These are phyloP conservation scores for Venturia asperata DNA, from an alignment of 2,329 filamentous ascomycete species.

Conservation along the genomic window DNA sequence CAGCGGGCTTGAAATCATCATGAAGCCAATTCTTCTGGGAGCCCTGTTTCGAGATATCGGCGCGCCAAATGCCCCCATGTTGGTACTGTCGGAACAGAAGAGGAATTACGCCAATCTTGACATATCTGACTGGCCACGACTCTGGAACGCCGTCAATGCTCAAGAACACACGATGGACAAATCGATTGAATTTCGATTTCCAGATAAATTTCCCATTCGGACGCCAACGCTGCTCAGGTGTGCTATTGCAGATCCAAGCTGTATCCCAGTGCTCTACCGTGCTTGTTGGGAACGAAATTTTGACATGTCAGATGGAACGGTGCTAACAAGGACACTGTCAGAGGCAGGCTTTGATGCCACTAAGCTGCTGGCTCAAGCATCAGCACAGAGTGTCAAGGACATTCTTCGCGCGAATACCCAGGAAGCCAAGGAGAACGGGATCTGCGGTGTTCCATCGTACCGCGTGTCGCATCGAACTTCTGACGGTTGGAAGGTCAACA, in stretches of 20 bases:
- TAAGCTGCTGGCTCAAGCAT: conserved; percentile 27
- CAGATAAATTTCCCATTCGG: conserved; percentile 30
- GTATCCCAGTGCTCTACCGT: conserved; percentile 26
- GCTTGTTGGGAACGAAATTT: conserved; percentile 31
- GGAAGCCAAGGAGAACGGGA: conserved; percentile 28
- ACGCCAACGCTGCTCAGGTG: conserved; percentile 30
- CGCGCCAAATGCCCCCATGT: conserved; percentile 29
- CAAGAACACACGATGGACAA: conserved; percentile 27
- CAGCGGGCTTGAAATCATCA: conserved; percentile 24
- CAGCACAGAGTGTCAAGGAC: conserved; percentile 25
- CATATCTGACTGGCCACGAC: conserved; percentile 29
- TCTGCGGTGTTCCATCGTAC: conserved; percentile 32
- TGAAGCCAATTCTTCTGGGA: conserved; percentile 31
- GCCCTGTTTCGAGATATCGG: conserved; percentile 33
- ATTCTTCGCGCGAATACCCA: conserved; percentile 28
- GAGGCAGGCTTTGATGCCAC: conserved; percentile 27
- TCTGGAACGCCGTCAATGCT: conserved; percentile 29
- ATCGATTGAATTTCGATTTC: conserved; percentile 28
- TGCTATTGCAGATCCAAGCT: conserved; percentile 27
- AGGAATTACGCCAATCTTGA: conserved; percentile 28
- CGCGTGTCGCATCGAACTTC: conserved; percentile 25
- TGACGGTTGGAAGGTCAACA: conserved; percentile 22
- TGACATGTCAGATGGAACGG: conserved; percentile 27
- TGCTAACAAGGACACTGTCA: conserved; percentile 26
- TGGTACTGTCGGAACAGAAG: conserved; percentile 26